Base-by-base conservation (phyloP, 2,329 filamentous ascomycete genomes). In the Simplicillium aogashimaense region DNA sequence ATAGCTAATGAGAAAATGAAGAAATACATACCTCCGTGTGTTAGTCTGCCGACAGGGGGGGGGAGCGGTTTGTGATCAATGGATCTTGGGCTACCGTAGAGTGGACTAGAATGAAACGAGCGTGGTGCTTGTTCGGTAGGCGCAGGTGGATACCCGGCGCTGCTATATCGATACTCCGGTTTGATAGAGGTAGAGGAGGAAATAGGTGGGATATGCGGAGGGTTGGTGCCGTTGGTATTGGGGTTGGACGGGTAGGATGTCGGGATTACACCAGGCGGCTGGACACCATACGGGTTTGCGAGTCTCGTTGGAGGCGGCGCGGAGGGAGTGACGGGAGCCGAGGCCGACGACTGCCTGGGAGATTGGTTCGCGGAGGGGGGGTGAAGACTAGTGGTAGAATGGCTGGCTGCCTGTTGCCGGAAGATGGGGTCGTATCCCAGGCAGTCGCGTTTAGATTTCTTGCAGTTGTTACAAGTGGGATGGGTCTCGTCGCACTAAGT, bases 401-500 rank as follows among this genome's bases (percentile, higher is more conserved):
- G 83, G 76, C 58, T 90, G 85, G 46, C 79, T 36, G 83, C 73
- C 25, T 81, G 76, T 49, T 76, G 76, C 63, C 87, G 86, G 67
- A 90, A 92, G 54, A 90, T 86, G 30, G 86, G 85, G 55, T 92
- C 86, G 74, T 92, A 92, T 41, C 86, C 86, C 37, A 88, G 59
- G 56, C 86, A 92, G 53, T 90, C 85, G 55, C 86, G 84, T 65
- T 90, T 92, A 50, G 83, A 88, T 61, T 92, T 92, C 56, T 83
- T 81, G 66, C 86, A 92, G 57, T 92, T 87, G 65, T 87, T 81
- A 70, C 92, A 98, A 44, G 83, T 81, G 16, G 92, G 92, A 62
- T 95, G 88, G 45, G 79, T 81, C 71, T 98, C 92, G 76, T 97
- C 92, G 67, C 92, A 98, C 92, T 95, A 9, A 5, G 20, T 25